These are phyloP conservation scores for Trichophaea hybrida DNA, from an alignment of 2,329 filamentous ascomycete species.

Conservation along the genomic window DNA sequence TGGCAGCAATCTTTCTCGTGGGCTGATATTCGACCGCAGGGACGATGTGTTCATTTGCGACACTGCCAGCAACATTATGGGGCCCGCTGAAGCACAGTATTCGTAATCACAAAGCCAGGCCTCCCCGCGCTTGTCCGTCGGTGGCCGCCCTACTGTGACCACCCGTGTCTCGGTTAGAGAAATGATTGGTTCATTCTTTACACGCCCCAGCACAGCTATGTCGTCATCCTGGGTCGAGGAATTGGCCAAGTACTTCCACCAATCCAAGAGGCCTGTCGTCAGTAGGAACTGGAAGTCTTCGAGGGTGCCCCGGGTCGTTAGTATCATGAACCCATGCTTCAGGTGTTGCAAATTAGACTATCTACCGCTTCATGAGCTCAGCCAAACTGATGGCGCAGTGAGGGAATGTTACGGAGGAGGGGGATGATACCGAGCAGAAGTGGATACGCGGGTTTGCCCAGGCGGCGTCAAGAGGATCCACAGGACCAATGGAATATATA, in stretches of 20 bases:
- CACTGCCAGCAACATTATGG: conserved; percentile 44
- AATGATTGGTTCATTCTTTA: conserved; percentile 24
- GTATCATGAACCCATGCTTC: conserved; percentile 78
- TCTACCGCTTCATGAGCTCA: conserved; percentile 94
- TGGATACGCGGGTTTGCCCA: conserved; percentile 24
- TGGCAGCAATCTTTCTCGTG: not conserved
- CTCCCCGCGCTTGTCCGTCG: conserved; percentile 22
- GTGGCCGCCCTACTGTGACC: conserved; percentile 19
- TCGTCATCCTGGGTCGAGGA: conserved; percentile 21
- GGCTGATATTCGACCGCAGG: too few species aligned
- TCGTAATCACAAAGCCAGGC: conserved; percentile 22
- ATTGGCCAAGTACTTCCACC: conserved; percentile 21
- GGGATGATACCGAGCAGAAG: conserved; percentile 34
- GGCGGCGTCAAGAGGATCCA: conserved; percentile 7
- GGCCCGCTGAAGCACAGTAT: conserved; percentile 32
- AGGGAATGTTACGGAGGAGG: conserved; percentile 38
- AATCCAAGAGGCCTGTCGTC: conserved; percentile 23
- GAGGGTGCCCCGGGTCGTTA: conserved; percentile 48
- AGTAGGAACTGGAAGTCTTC: conserved; percentile 28
- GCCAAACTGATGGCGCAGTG: conserved; percentile 85
- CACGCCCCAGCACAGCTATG: conserved; percentile 27
- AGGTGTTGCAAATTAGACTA: conserved; percentile 72
- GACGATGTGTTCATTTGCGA: conserved; percentile 30
- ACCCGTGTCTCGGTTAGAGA: conserved; percentile 27
- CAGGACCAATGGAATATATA: conserved; percentile 12